phyloP scores from a whole-genome alignment of 331 rosid species.

The Spiraea crenata region DNA sequence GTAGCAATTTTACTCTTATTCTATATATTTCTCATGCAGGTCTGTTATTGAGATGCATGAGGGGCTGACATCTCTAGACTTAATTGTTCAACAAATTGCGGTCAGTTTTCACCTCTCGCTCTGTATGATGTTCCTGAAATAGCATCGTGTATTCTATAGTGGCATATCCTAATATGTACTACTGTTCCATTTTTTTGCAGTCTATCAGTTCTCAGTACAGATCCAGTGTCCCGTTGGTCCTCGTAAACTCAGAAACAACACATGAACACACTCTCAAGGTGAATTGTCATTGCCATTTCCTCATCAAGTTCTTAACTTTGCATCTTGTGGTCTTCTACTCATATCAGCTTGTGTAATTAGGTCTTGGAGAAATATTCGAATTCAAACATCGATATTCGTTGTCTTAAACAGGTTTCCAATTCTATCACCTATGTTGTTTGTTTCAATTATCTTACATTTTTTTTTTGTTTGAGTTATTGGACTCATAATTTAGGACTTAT shows the following conservation, averaged over 20 bases:
- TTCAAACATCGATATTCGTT: conserved; percentile 43
- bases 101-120: conserved; percentile 24
- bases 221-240: conserved; percentile 59
- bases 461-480: background rate
- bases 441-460: conserved; percentile 5
- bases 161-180: background rate
- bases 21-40: conserved; percentile 30
- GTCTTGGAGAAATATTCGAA: conserved; percentile 47
- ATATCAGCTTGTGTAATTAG: conserved; percentile 34
- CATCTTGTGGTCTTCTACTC: conserved; percentile 22
- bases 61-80: conserved; percentile 52
- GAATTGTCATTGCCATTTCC: conserved; percentile 22
- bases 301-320: conserved; percentile 16
- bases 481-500: background rate
- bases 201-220: conserved; percentile 50
- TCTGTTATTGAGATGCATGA: conserved; percentile 42
- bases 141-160: background rate
- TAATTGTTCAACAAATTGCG: conserved; percentile 61
- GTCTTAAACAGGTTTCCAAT: conserved; percentile 48
- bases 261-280: conserved; percentile 55
- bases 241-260: conserved; percentile 42
- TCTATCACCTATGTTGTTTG: conserved; percentile 3
- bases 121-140: background rate
- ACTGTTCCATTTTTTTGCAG: conserved; percentile 35
- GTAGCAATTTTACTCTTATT: background rate